These are phyloP conservation scores for Eimeria sp. DNA, from an alignment of 169 alveolate species.

Conservation along the genomic window DNA sequence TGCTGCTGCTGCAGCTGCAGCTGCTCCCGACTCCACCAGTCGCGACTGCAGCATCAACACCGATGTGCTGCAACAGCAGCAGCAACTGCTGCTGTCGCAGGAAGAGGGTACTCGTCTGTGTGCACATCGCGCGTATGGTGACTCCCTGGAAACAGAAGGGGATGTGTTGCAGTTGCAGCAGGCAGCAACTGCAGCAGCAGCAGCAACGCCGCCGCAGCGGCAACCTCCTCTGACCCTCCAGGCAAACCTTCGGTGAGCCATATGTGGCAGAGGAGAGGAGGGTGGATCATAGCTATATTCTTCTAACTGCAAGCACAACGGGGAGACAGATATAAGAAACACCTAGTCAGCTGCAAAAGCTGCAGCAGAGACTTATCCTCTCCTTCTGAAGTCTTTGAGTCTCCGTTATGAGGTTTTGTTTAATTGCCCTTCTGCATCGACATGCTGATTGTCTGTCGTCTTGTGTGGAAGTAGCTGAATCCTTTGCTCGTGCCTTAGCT, in stretches of 20 bases:
- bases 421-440: no score
- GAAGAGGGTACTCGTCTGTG: neutral
- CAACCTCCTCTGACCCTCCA: neutral
- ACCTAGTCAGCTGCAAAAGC: neutral
- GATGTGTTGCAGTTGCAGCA: slow-evolving; percentile 60
- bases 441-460: no score
- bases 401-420: no score
- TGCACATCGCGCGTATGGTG: neutral
- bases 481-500: neutral
- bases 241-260: slow-evolving; percentile 42
- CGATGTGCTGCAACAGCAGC: slow-evolving; percentile 9
- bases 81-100: slow-evolving; percentile 36
- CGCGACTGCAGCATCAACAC: slow-evolving; percentile 27
- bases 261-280: neutral
- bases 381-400: no score
- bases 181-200: slow-evolving; percentile 51
- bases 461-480: neutral
- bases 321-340: neutral
- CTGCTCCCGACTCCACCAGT: neutral
- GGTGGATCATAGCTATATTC: neutral
- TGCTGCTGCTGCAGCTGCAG: slow-evolving; percentile 25
- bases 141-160: neutral
- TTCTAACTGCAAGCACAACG: neutral
- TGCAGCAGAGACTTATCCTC: neutral
- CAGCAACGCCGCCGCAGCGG: slow-evolving; percentile 6